phyloP scores from a whole-genome alignment of 352 stramenopile genomes.

The Globisporangium paroecandrum region DNA sequence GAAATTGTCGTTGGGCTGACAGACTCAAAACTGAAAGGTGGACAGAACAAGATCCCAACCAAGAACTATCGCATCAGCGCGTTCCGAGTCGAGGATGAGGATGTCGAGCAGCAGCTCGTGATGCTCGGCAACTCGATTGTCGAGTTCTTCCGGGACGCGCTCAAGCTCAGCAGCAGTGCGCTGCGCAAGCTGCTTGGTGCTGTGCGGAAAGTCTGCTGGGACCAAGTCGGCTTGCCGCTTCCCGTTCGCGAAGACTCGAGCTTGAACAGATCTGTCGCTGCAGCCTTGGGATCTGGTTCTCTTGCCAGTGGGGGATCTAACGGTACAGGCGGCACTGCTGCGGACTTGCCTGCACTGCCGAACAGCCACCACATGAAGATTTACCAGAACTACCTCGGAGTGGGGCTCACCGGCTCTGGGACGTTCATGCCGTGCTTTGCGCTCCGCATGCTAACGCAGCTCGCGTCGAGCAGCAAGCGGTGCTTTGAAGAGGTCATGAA shows the following conservation, averaged over 20 bases:
- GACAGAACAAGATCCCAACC: constrained; percentile 69
- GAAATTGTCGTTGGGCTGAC: constrained; percentile 79
- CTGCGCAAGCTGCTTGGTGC: constrained; percentile 57
- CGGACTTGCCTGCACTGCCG: constrained; percentile 37
- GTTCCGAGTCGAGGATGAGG: constrained; percentile 79
- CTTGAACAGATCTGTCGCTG: not conserved
- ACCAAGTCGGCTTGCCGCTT: constrained; percentile 58
- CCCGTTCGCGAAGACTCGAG: constrained; percentile 15
- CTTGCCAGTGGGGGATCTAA: not conserved
- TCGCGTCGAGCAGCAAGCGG: constrained; percentile 63
- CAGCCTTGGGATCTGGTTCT: not conserved
- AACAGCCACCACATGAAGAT: constrained; percentile 69
- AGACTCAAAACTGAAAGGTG: constrained; percentile 64
- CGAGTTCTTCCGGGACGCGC: constrained; percentile 74
- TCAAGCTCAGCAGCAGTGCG: constrained; percentile 61
- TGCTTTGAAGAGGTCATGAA: constrained; percentile 77
- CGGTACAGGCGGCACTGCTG: not conserved
- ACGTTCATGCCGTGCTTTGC: constrained; percentile 71
- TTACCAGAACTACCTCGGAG: constrained; percentile 77
- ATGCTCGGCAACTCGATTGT: constrained; percentile 86
- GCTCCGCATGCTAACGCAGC: constrained; percentile 77
- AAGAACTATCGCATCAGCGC: constrained; percentile 72
- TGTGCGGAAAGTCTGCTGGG: constrained; percentile 64
- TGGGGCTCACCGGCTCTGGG: constrained; percentile 55
- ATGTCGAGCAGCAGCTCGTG: constrained; percentile 82